Base-by-base conservation (phyloP, 192 early-diverging fungal species). In the Backusella sp. region DNA sequence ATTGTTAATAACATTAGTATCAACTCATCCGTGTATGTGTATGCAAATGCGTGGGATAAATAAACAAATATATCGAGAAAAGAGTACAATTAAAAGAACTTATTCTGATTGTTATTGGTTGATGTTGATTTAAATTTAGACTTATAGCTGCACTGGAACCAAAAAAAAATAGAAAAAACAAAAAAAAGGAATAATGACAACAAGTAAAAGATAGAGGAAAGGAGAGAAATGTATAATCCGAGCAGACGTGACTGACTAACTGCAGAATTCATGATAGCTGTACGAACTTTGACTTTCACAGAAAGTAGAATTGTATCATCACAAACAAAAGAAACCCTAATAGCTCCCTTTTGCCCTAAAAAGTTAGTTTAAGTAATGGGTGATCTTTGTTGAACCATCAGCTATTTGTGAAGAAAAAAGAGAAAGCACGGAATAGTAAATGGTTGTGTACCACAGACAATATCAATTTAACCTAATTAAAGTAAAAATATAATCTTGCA, bases 401-500 rank as follows among this genome's bases (percentile, higher is more conserved):
- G 53, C n/a, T 53, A 21, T 53, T n/a, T 53, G 52, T 21, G 9
- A 59, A 59, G 17, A 56, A 53, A 56, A 56, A 56, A 56, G 23
- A 59, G 23, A 59, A 59, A 26, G 23, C 26, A 59, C 53, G 23
- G 53, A 59, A 59, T 49, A 12, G 53, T 21, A 59, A 59, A 9
- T 11, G 37, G 7, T 3, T 26, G 23, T 59, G 53, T 59, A 7
- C 53, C 53, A 59, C 53, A 59, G 53, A 59, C 23, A 59, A 59
- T 59, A 59, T 59, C 53, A 59, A 59, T 59, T 59, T 59, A 59
- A 59, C 23, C 53, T 59, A 59, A 59, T 59, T 59, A 23, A 59
- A 59, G 53, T 12, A 59, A 59, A 59, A 59, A 59, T 59, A 59
- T 59, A 59, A 59, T 59, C 53, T 59, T 59, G 53, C 53, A 59